Evolutionary conservation across 106 monocot species (phyloP).

Genomic region (Dendrobium catenatum): DNA sequence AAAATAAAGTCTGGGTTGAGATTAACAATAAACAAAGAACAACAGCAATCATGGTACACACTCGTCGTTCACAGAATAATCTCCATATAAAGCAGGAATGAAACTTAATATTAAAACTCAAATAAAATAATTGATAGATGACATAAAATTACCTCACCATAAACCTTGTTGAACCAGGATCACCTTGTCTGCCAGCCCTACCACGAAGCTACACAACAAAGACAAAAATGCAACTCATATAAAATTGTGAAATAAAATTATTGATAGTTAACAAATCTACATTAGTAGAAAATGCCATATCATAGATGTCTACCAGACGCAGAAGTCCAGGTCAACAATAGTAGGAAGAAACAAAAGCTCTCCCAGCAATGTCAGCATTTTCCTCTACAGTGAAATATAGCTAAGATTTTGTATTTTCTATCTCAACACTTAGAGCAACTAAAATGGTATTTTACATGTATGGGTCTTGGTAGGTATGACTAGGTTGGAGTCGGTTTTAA

Average conservation of each 20-base stretch:
- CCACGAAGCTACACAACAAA: slow-evolving; percentile 60
- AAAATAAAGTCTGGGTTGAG: not conserved
- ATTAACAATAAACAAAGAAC: not conserved
- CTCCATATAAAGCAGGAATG: not conserved
- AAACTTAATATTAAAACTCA: not conserved
- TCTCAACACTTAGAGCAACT: not conserved
- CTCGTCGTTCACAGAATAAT: not conserved
- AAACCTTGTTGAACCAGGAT: slow-evolving; percentile 98
- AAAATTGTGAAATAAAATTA: not conserved
- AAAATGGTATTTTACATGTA: not conserved
- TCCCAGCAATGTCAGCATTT: not conserved
- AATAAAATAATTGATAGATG: not conserved
- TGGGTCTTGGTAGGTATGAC: not conserved
- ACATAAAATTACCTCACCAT: slow-evolving; percentile 77
- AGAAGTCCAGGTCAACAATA: not conserved
- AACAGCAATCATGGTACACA: not conserved
- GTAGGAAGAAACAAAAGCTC: not conserved
- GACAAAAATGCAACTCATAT: not conserved
- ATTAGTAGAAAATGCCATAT: not conserved
- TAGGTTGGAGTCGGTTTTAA: not conserved
- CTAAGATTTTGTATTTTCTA: not conserved
- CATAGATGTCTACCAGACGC: not conserved
- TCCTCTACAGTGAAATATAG: not conserved
- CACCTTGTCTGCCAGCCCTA: slow-evolving; percentile 95
- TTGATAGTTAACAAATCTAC: not conserved